phyloP scores from a whole-genome alignment of 2,329 filamentous ascomycete species.

The Venturia asperata region DNA sequence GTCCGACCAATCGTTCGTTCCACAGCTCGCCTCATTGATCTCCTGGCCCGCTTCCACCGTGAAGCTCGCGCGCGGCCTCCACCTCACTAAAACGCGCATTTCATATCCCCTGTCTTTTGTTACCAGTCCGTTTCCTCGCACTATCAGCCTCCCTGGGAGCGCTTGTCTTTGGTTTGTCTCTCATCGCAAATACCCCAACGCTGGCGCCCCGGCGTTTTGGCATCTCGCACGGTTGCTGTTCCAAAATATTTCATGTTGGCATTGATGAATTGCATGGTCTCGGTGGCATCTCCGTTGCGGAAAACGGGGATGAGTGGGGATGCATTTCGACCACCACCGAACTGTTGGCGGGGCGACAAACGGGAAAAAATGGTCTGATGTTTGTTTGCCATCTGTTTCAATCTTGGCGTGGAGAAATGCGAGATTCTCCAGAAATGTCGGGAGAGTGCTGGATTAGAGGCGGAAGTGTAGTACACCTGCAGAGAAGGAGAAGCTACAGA shows the following conservation, averaged over 20 bases:
- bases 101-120: neutral
- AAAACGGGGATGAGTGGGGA: too few relatives aligned
- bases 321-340: too few relatives aligned
- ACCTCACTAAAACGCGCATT: neutral
- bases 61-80: neutral
- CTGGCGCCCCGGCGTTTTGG: neutral
- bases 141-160: neutral
- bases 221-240: neutral
- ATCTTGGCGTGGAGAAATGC: too few relatives aligned
- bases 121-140: neutral
- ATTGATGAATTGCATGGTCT: neutral
- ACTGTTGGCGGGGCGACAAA: too few relatives aligned
- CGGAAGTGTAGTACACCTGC: too few relatives aligned
- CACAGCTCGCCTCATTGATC: neutral
- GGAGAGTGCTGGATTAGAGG: too few relatives aligned
- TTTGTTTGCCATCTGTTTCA: neutral
- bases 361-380: too few relatives aligned
- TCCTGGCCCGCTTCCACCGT: neutral
- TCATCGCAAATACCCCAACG: neutral
- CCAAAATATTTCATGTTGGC: neutral
- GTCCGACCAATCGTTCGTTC: constrained; percentile 1
- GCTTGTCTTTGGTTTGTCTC: neutral
- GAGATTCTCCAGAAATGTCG: too few relatives aligned
- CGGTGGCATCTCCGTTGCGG: neutral
- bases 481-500: too few relatives aligned